phyloP scores from a whole-genome alignment of 352 stramenopile species.

The Globisporangium acanthophoron region DNA sequence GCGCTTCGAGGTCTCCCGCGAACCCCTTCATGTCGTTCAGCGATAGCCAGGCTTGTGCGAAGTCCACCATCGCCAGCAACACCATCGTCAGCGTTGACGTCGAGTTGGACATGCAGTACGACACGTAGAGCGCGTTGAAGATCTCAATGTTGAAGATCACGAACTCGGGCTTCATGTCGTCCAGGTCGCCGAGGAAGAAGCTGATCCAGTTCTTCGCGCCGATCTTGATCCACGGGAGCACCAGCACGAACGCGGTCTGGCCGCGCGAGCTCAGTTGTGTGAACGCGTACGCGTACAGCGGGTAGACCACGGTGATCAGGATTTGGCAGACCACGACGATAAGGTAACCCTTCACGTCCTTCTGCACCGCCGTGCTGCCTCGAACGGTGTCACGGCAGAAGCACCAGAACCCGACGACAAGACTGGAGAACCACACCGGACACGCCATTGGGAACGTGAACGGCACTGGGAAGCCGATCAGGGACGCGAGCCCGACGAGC shows the following conservation, averaged over 20 bases:
- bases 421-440: neutral
- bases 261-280: constrained; percentile 2
- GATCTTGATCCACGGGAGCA: constrained; percentile 29
- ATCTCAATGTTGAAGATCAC: constrained; percentile 53
- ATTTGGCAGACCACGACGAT: constrained; percentile 8
- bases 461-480: constrained; percentile 23
- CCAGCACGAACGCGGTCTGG: constrained; percentile 18
- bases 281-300: constrained; percentile 28
- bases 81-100: constrained; percentile 20
- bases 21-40: constrained; percentile 22
- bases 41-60: constrained; percentile 26
- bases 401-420: constrained; percentile 4
- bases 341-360: neutral
- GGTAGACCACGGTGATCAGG: constrained; percentile 19
- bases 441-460: constrained; percentile 13
- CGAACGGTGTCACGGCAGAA: constrained; percentile 5
- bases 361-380: constrained; percentile 7
- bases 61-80: constrained; percentile 26
- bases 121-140: constrained; percentile 44
- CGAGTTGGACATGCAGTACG: constrained; percentile 29
- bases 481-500: neutral
- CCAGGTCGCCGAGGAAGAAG: constrained; percentile 2
- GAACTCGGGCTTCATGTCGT: constrained; percentile 32
- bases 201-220: constrained; percentile 8
- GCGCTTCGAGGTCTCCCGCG: neutral